These are phyloP conservation scores for Xylaria flabelliformis DNA, from an alignment of 495 filamentous ascomycete species.

Conservation along the genomic window DNA sequence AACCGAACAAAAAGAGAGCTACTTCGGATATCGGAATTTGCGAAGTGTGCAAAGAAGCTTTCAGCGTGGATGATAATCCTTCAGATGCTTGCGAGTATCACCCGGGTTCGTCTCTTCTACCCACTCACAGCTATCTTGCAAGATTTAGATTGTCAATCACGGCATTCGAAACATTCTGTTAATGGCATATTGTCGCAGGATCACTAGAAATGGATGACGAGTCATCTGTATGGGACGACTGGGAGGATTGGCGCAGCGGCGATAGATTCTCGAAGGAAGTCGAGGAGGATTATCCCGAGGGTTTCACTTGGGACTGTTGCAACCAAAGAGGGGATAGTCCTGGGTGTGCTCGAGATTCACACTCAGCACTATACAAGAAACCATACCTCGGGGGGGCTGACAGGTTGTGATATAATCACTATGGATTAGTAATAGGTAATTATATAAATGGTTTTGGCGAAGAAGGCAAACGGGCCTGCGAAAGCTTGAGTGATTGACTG, in stretches of 20 bases:
- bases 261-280: background rate
- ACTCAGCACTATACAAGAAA: background rate
- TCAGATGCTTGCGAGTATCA: constrained; percentile 8
- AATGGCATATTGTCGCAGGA: background rate
- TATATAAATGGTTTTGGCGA: background rate
- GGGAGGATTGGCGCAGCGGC: background rate
- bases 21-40: constrained; percentile 2
- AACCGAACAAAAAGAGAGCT: background rate
- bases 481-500: background rate
- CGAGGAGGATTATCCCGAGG: background rate
- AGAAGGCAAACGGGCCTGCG: background rate
- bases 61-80: background rate
- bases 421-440: background rate
- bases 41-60: background rate
- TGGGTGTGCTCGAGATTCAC: constrained; percentile 9
- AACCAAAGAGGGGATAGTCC: background rate
- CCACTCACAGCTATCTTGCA: background rate
- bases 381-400: background rate
- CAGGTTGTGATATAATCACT: background rate
- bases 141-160: background rate
- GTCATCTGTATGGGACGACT: constrained; percentile 8
- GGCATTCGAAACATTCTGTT: background rate
- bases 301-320: constrained; percentile 15
- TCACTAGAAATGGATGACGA: constrained; percentile 1
- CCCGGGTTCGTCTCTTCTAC: constrained; percentile 1